Evolutionary conservation across 805 yeast species (phyloP), one percentile per base, ranked within the genome.

Genomic region (Candida incommunis): DNA sequence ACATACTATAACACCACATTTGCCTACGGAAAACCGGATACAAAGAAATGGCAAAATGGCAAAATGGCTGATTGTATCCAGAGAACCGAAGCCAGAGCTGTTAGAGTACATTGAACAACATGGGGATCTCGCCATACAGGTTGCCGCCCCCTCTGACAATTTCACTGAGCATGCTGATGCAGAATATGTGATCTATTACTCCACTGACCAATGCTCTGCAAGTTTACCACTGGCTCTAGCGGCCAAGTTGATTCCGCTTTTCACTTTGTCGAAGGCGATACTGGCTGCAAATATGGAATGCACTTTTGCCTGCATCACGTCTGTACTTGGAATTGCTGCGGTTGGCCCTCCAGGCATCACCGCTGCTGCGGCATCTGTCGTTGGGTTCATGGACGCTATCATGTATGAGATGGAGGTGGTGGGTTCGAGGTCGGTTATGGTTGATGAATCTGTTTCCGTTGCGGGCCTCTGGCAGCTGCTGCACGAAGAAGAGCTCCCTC

Each of bases 381-480:
- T 23, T 34, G 31, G 41, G 22, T 21, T 11, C 46, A 40, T 13
- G 40, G 35, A 25, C 22, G 21, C 44, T 16, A 20, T 22, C 46
- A 43, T 23, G 29, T 25, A 43, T 22, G 23, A 23, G 55, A 42
- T 35, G 43, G 50, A 44, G 49, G 24, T 45, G 52, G 43, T 49
- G 56, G 54, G 23, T 47, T 48, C 54, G 22, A 45, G 51, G 16
- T 50, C 49, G 18, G 47, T 45, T 22, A 52, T 54, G 35, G 49
- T 54, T 4, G 62, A 58, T 3, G 52, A 47, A 23, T 43, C 54
- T 3, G 41, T 58, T 4, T 57, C 60, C 55, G 56, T 54, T 37
- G 51, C 57, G 26, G 55, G 40, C 11, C 58, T 56, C 37, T 49
- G 59, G 42, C 41, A 45, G 13, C n/a, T 31, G n/a, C 18, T 31